Conservation (phyloP, 2,329 filamentous ascomycete genomes). For the Monascus ruber region DNA sequence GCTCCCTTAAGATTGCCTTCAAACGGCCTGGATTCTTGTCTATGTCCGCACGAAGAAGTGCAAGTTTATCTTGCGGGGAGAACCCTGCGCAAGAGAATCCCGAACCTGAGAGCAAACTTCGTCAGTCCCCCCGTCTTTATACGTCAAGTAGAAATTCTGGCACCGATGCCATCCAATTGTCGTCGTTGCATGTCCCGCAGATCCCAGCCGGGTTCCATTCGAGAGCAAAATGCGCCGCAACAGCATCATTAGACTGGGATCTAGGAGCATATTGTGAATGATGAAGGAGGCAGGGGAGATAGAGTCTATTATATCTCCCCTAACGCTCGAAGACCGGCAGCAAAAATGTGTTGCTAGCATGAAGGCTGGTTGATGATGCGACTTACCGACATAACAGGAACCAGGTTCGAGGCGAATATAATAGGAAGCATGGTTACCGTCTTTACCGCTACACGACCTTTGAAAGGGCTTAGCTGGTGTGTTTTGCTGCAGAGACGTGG, state of each 20-base stretch:
- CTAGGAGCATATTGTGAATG: not conserved
- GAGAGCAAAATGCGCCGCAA: too few species aligned
- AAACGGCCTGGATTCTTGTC: constrained; percentile 61
- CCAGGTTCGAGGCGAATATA: constrained; percentile 72
- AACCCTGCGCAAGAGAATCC: constrained; percentile 56
- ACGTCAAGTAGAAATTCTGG: too few species aligned
- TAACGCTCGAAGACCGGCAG: too few species aligned
- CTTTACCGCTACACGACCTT: constrained; percentile 71
- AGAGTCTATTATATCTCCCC: not conserved
- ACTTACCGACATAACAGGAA: constrained; percentile 59
- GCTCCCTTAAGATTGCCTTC: constrained; percentile 53
- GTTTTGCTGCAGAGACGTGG: constrained; percentile 1
- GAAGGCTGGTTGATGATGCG: constrained; percentile 1
- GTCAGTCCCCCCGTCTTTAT: constrained; percentile 3
- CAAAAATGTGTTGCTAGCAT: not conserved
- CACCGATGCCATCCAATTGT: too few species aligned
- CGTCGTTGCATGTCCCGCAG: too few species aligned
- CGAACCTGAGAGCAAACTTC: constrained; percentile 43
- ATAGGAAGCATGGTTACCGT: constrained; percentile 79
- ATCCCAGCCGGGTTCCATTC: too few species aligned
- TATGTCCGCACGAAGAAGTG: constrained; percentile 59
- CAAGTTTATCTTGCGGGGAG: constrained; percentile 56
- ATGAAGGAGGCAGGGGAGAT: not conserved
- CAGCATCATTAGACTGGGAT: too few species aligned
- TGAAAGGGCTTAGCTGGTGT: constrained; percentile 10